These are phyloP conservation scores for Cynanchum wilfordii DNA, from an alignment of 257 asterid species.

Conservation along the genomic window DNA sequence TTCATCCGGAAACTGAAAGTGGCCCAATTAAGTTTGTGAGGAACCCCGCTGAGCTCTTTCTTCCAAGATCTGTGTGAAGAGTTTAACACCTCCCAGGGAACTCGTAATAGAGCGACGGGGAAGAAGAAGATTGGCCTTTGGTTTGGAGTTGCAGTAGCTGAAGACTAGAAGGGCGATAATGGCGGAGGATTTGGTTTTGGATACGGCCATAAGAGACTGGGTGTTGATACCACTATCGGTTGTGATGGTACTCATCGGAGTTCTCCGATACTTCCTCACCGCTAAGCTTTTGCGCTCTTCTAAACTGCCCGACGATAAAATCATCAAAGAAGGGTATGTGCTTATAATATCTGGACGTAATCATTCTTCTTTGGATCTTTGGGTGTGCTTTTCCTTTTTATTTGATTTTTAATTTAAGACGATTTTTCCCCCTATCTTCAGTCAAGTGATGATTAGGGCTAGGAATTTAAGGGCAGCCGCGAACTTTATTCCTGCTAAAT, in stretches of 20 bases:
- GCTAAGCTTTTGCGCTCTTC: constrained; percentile 79
- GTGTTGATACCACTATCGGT: constrained; percentile 84
- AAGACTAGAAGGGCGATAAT: constrained; percentile 18
- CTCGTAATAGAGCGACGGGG: no score
- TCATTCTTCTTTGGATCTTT: background rate
- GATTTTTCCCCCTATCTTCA: constrained; percentile 21
- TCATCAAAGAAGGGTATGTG: constrained; percentile 84
- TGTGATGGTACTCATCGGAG: constrained; percentile 93
- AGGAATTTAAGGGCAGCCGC: constrained; percentile 92
- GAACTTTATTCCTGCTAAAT: constrained; percentile 83
- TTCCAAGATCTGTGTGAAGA: background rate
- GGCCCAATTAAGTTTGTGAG: background rate
- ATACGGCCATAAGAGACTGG: constrained; percentile 97
- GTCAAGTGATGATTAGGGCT: constrained; percentile 91
- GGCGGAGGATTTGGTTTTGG: constrained; percentile 97
- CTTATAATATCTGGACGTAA: background rate
- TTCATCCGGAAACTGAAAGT: background rate
- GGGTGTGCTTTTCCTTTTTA: background rate
- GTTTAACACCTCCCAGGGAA: background rate
- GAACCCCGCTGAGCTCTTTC: background rate
- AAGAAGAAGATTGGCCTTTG: background rate
- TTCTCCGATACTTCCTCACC: constrained; percentile 87
- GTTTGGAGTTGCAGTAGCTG: background rate
- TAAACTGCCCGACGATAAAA: constrained; percentile 74
- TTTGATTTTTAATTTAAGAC: background rate